Percentiles rank a stretch among this genome's conserved stretches.
Evolutionary conservation across 140 eudicot species (phyloP).

Genomic region (Bidens hawaiensis): DNA sequence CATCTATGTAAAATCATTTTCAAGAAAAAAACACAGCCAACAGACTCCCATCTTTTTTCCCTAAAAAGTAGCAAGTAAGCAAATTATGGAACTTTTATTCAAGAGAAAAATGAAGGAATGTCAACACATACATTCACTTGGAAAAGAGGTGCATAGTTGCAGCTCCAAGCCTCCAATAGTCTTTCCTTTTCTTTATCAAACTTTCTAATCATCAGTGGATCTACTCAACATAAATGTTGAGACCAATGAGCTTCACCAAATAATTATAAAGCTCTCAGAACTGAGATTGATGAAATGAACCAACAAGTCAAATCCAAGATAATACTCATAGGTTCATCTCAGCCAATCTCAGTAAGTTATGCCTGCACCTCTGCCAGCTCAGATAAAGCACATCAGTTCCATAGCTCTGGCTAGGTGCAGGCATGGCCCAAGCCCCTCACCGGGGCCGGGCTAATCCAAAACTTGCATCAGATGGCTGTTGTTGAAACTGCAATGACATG

Average conservation of each 20-base stretch:
- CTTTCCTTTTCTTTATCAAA: constrained; percentile 25
- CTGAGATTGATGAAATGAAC: constrained; percentile 43
- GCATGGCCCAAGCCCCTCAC: constrained; percentile 98
- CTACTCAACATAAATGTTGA: constrained; percentile 24
- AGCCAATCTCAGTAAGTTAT: constrained; percentile 47
- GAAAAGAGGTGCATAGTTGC: constrained; percentile 14
- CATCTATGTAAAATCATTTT: neutral
- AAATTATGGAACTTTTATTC: neutral
- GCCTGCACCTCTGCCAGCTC: constrained; percentile 91
- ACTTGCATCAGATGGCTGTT: constrained; percentile 70
- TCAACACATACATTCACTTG: constrained; percentile 36
- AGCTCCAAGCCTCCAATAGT: constrained; percentile 47
- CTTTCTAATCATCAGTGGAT: constrained; percentile 34
- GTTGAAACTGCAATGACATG: constrained; percentile 37
- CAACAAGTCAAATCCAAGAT: constrained; percentile 2
- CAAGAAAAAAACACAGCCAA: neutral
- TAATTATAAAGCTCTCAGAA: constrained; percentile 40
- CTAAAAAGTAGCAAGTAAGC: neutral
- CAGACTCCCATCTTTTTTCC: neutral
- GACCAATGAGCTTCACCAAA: constrained; percentile 35
- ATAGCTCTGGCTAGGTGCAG: constrained; percentile 72
- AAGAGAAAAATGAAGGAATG: neutral
- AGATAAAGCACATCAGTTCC: constrained; percentile 16
- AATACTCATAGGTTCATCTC: constrained; percentile 24
- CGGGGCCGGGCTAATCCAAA: constrained; percentile 99